phyloP scores from a whole-genome alignment of 345 rosid genomes.

The Diplotaxis tenuifolia region DNA sequence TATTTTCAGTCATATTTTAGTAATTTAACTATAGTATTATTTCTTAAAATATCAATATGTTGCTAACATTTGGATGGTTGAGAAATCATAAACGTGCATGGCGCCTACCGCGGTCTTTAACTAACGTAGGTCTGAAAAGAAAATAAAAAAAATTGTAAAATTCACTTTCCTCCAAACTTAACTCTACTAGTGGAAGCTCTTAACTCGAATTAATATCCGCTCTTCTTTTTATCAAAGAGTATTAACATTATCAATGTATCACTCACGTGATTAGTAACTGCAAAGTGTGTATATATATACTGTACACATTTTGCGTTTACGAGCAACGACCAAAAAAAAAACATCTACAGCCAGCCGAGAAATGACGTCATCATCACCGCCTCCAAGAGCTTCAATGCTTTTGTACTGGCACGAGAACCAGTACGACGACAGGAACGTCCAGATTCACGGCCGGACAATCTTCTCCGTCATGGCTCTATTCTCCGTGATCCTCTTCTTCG shows the following conservation, averaged over 20 bases:
- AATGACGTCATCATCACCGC: conserved; percentile 39
- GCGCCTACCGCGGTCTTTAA: neutral
- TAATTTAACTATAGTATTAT: neutral
- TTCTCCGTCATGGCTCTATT: conserved; percentile 22
- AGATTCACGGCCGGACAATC: conserved; percentile 27
- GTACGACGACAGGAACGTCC: conserved; percentile 28
- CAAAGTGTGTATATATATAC: neutral
- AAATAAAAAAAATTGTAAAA: neutral
- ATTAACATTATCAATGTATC: neutral
- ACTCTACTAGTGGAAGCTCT: neutral
- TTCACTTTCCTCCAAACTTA: neutral
- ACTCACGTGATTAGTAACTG: conserved; percentile 3
- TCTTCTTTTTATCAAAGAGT: neutral
- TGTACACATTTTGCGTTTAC: neutral
- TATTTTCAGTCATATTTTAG: neutral
- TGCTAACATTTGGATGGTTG: neutral
- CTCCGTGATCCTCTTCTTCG: conserved; percentile 23
- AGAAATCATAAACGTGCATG: conserved; percentile 3
- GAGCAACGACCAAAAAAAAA: conserved; percentile 3
- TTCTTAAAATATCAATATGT: too few species aligned
- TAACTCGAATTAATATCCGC: neutral
- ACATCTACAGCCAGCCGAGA: neutral
- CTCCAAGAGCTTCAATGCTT: conserved; percentile 29
- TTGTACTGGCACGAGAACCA: conserved; percentile 38
- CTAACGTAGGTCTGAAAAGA: neutral